A percentile compares a stretch with the other conserved stretches of the same genome.
Conservation (phyloP, 2,329 filamentous ascomycete species). For the Ceratocystis huliohia region DNA sequence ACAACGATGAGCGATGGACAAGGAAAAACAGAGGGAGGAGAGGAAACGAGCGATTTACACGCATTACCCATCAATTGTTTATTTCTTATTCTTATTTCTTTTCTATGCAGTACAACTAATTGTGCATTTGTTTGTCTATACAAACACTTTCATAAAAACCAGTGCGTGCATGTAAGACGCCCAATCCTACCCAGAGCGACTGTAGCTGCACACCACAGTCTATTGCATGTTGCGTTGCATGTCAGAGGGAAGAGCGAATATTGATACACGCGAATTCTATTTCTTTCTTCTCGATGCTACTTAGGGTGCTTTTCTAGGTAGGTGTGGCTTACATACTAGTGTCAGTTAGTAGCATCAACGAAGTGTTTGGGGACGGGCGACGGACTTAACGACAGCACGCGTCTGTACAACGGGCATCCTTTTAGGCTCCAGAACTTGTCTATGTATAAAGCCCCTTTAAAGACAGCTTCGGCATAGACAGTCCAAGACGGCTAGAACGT, state of each 20-base stretch:
- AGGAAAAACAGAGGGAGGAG: neutral
- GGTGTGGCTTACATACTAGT: neutral
- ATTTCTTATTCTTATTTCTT: neutral
- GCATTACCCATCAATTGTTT: neutral
- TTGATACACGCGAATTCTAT: neutral
- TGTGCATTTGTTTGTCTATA: neutral
- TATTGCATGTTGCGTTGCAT: neutral
- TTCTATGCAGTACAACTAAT: neutral
- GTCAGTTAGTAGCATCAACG: neutral
- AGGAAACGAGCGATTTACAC: neutral
- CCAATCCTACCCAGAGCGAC: neutral
- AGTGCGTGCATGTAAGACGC: neutral
- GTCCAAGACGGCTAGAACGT: slow-evolving; percentile 11
- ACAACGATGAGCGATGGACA: neutral
- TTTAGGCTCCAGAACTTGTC: neutral
- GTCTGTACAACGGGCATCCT: neutral
- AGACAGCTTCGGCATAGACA: neutral
- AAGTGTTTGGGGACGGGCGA: neutral
- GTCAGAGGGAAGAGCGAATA: neutral
- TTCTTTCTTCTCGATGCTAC: neutral
- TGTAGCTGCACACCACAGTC: neutral
- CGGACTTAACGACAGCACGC: neutral
- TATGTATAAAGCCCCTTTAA: too few relatives aligned
- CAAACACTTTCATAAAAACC: neutral
- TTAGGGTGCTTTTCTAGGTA: neutral